Evolutionary conservation across 495 filamentous ascomycete genomes (phyloP).

Genomic region (Niebla homalea): DNA sequence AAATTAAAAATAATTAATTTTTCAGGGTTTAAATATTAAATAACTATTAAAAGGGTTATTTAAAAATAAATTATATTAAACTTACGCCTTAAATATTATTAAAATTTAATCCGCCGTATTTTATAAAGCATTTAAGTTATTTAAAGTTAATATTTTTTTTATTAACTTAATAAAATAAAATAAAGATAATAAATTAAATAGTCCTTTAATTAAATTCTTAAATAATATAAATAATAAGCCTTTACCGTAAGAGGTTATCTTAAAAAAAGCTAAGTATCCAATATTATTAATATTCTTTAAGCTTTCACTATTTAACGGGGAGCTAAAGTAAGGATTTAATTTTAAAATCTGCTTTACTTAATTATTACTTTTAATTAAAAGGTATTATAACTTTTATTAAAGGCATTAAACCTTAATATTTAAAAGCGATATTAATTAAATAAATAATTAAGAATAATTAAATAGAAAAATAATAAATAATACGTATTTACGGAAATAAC

Average conservation of each 20-base stretch:
- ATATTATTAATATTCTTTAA: neutral
- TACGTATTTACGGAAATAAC: neutral
- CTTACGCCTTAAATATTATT: neutral
- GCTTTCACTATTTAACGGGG: no score
- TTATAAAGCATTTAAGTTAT: conserved; percentile 18
- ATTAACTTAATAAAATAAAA: no score
- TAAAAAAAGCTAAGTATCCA: conserved; percentile 3
- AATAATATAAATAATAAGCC: conserved; percentile 10
- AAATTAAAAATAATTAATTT: neutral
- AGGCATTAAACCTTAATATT: no score
- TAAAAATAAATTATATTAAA: neutral
- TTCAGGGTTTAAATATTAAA: conserved; percentile 6
- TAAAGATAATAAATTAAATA: neutral
- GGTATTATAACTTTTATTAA: no score
- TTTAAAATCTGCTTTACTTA: neutral
- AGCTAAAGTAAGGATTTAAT: neutral
- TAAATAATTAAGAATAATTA: neutral
- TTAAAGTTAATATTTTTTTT: no score
- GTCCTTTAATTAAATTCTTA: conserved; percentile 18
- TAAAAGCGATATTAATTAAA: neutral
- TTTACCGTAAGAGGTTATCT: neutral
- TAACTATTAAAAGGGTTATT: neutral
- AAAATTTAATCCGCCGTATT: conserved; percentile 12
- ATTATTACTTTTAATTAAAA: neutral
- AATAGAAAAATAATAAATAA: neutral